These are phyloP conservation scores for Claviceps maximensis DNA, from an alignment of 2,329 filamentous ascomycete genomes.

Conservation along the genomic window DNA sequence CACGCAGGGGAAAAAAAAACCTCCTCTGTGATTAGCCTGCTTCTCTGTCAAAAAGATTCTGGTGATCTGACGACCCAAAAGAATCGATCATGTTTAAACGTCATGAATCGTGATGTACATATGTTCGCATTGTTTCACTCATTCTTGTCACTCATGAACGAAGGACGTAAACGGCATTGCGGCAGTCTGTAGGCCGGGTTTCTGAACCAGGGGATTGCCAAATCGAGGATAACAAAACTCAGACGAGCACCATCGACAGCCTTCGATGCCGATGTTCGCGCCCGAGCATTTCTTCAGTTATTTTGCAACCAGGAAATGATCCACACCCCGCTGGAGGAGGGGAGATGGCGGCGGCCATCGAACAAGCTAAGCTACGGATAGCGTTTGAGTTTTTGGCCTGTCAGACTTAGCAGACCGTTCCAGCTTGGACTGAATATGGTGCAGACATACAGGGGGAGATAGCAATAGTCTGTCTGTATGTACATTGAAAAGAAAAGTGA, in stretches of 20 bases:
- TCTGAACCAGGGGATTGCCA: background rate
- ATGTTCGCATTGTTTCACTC: background rate
- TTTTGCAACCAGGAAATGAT: background rate
- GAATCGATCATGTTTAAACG: background rate
- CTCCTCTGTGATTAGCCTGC: background rate
- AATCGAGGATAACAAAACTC: background rate
- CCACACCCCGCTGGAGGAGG: background rate
- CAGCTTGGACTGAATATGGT: background rate
- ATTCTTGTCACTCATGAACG: background rate
- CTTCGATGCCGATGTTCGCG: background rate
- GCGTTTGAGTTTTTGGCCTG: background rate
- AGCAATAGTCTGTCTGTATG: too few relatives aligned
- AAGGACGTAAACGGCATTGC: background rate
- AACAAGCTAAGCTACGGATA: background rate
- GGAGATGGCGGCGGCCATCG: too few relatives aligned
- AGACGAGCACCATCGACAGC: background rate
- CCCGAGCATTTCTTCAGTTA: background rate
- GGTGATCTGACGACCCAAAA: background rate
- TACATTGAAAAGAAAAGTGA: too few relatives aligned
- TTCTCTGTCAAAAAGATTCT: background rate
- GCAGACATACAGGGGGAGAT: too few relatives aligned
- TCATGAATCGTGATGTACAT: background rate
- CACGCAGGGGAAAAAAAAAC: background rate
- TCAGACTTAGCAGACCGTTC: background rate
- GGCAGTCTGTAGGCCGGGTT: too few relatives aligned